These are phyloP conservation scores for Arachnomyces sp. DNA, from an alignment of 2,329 filamentous ascomycete species.

Conservation along the genomic window DNA sequence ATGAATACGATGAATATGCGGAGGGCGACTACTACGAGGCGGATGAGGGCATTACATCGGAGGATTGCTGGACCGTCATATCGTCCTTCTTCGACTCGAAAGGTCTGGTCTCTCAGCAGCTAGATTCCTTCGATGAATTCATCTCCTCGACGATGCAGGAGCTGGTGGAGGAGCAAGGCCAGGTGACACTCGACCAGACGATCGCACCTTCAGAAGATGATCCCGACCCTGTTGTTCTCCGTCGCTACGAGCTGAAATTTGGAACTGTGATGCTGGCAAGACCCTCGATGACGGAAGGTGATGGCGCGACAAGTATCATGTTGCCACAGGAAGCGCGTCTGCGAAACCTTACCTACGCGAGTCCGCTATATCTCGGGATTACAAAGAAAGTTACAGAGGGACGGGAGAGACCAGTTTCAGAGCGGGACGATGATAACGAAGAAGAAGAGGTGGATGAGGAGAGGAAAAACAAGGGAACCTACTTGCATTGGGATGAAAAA, in stretches of 20 bases:
- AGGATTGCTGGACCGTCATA: slow-evolving; percentile 98
- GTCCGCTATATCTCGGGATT: slow-evolving; percentile 83
- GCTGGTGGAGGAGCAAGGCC: slow-evolving; percentile 83
- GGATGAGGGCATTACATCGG: slow-evolving; percentile 74
- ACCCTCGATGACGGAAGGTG: slow-evolving; percentile 86
- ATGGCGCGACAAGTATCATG: slow-evolving; percentile 77
- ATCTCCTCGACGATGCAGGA: slow-evolving; percentile 90
- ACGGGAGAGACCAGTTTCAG: slow-evolving; percentile 65
- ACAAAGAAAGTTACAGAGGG: slow-evolving; percentile 77
- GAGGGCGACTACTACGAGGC: slow-evolving; percentile 61
- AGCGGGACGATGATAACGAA: slow-evolving; percentile 51
- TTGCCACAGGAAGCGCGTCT: slow-evolving; percentile 92
- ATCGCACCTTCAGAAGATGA: slow-evolving; percentile 69
- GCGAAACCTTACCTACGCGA: slow-evolving; percentile 91
- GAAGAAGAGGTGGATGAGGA: slow-evolving; percentile 45
- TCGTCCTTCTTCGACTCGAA: slow-evolving; percentile 94
- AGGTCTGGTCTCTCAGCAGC: slow-evolving; percentile 91
- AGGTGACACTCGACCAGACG: slow-evolving; percentile 88
- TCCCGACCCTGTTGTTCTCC: slow-evolving; percentile 68
- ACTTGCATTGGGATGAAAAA: slow-evolving; percentile 43
- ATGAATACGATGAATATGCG: slow-evolving; percentile 58
- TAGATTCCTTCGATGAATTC: slow-evolving; percentile 98
- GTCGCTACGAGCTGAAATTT: slow-evolving; percentile 92
- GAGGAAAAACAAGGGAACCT: slow-evolving; percentile 37
- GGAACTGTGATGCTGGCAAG: slow-evolving; percentile 81